Percentiles rank a stretch among this genome's conserved stretches.
These are phyloP conservation scores for Fusarium pilosicola DNA, from an alignment of 2,329 filamentous ascomycete genomes.

Conservation along the genomic window DNA sequence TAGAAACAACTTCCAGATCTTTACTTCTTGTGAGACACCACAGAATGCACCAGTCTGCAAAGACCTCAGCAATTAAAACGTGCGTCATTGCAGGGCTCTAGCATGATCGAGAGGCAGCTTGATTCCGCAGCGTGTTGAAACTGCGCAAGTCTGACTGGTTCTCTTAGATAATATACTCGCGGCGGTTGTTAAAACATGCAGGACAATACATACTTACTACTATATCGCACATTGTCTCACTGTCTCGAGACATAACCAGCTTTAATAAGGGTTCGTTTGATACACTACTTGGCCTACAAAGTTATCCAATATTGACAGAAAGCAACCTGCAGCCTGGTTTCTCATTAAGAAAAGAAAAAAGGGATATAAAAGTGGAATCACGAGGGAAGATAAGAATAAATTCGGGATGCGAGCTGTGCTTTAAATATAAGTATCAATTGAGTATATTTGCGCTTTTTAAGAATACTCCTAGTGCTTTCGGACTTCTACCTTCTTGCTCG, in stretches of 20 bases:
- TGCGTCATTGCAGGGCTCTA: fast-evolving
- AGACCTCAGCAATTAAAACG: fast-evolving
- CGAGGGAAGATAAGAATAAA: too few species aligned
- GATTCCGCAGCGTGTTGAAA: background rate
- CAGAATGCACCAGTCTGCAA: background rate
- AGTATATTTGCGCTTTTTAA: too few species aligned
- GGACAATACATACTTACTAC: too few species aligned
- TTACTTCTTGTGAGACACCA: background rate
- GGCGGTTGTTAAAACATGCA: fast-evolving
- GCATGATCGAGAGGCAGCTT: fast-evolving
- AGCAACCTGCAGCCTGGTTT: too few species aligned
- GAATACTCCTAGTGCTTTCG: too few species aligned
- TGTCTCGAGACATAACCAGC: background rate
- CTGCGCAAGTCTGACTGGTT: fast-evolving
- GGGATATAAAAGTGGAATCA: too few species aligned
- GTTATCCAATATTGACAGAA: fast-evolving
- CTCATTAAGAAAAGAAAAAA: too few species aligned
- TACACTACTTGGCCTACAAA: too few species aligned
- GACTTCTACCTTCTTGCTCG: fast-evolving
- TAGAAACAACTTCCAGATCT: background rate
- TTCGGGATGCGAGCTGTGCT: fast-evolving
- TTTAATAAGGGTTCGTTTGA: fast-evolving
- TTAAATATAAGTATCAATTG: too few species aligned
- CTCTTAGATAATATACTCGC: background rate
- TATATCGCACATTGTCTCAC: too few species aligned